phyloP scores from a whole-genome alignment of 257 asterid species.

The Oldenlandia corymbosa region DNA sequence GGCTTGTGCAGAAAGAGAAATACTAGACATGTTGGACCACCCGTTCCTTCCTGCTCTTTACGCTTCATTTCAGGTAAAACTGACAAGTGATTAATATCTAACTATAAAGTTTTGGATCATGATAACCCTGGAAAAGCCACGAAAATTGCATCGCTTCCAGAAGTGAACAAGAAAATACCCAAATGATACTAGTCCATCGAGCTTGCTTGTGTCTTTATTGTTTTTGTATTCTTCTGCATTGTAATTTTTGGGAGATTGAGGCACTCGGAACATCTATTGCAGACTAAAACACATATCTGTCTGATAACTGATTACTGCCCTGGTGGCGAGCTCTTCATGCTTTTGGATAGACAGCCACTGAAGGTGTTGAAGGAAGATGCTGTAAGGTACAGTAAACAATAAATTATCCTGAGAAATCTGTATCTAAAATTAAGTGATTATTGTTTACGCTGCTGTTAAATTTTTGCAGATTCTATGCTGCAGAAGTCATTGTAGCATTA shows the following conservation, averaged over 20 bases:
- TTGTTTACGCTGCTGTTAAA: not conserved
- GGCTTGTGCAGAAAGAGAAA: slow-evolving; percentile 99
- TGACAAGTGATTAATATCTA: not conserved
- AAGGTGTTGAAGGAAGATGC: slow-evolving; percentile 91
- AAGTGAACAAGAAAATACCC: too few species aligned
- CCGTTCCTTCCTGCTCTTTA: slow-evolving; percentile 98
- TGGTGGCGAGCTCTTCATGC: slow-evolving; percentile 91
- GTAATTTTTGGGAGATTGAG: slow-evolving; percentile 15
- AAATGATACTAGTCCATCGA: too few species aligned
- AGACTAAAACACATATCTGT: slow-evolving; percentile 92
- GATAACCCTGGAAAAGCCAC: too few species aligned
- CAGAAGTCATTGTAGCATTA: slow-evolving; percentile 85
- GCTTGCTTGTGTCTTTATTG: not conserved
- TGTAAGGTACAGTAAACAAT: slow-evolving; percentile 44
- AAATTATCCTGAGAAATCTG: not conserved
- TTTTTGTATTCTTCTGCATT: not conserved
- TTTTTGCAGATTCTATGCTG: slow-evolving; percentile 71
- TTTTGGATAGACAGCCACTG: slow-evolving; percentile 74
- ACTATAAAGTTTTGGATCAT: too few species aligned
- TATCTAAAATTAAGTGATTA: not conserved
- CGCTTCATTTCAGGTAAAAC: slow-evolving; percentile 90
- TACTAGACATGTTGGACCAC: slow-evolving; percentile 93
- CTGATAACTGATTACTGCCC: slow-evolving; percentile 86
- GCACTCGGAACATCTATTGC: slow-evolving; percentile 23
- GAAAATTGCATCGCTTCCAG: too few species aligned